Evolutionary conservation across 495 filamentous ascomycete genomes (phyloP).

Genomic region (Penicillium lividum): DNA sequence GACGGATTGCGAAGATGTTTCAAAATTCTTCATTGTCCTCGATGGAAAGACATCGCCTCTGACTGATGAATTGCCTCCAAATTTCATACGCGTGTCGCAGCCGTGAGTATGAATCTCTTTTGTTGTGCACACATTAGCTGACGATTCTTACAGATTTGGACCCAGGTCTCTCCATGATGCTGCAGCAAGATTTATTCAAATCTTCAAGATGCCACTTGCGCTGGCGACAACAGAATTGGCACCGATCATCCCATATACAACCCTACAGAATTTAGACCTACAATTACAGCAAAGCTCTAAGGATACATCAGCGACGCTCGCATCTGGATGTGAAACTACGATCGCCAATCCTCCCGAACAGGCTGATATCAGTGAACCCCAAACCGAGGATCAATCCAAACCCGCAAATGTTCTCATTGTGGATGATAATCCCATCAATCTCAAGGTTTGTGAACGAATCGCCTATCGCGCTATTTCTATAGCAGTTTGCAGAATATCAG

Average conservation of each 20-base stretch:
- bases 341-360: neutral
- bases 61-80: slow-evolving; percentile 8
- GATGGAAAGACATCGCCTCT: slow-evolving; percentile 20
- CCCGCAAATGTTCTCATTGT: slow-evolving; percentile 41
- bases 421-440: slow-evolving; percentile 53
- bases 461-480: neutral
- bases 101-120: slow-evolving; percentile 25
- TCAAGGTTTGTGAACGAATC: slow-evolving; percentile 32
- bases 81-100: slow-evolving; percentile 33
- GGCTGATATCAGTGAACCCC: neutral
- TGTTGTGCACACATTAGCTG: slow-evolving; percentile 13
- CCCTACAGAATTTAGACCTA: neutral
- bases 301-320: no score
- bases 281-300: neutral
- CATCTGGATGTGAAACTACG: neutral
- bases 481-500: neutral
- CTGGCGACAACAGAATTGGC: neutral
- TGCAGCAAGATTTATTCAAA: slow-evolving; percentile 22
- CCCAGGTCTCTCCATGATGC: slow-evolving; percentile 34
- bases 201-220: slow-evolving; percentile 5
- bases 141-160: slow-evolving; percentile 24
- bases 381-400: neutral
- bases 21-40: slow-evolving; percentile 33
- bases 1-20: slow-evolving; percentile 6
- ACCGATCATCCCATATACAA: neutral